These are phyloP conservation scores for Nosema bombycis DNA, from an alignment of 371 early-diverging fungal species.

Conservation along the genomic window DNA sequence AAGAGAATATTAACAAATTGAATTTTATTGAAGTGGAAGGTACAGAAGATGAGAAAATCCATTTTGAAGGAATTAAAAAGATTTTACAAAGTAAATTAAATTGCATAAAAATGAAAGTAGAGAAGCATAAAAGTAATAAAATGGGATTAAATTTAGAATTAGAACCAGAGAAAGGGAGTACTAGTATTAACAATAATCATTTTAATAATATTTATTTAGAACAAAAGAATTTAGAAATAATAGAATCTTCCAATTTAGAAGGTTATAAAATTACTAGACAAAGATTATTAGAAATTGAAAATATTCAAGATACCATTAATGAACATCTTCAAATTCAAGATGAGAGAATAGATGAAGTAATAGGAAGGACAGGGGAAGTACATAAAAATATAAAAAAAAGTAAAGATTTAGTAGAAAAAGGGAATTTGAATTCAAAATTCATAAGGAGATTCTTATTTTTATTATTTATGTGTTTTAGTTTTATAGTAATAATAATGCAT, in stretches of 20 bases:
- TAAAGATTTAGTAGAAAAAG: slow-evolving; percentile 31
- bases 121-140: slow-evolving; percentile 30
- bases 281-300: slow-evolving; percentile 56
- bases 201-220: slow-evolving; percentile 41
- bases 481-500: slow-evolving; percentile 56
- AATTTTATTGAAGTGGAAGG: slow-evolving; percentile 44
- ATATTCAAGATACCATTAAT: slow-evolving; percentile 55
- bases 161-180: slow-evolving; percentile 51
- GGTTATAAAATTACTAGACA: slow-evolving; percentile 43
- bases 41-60: slow-evolving; percentile 33
- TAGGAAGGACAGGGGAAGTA: slow-evolving; percentile 24
- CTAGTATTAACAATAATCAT: not conserved
- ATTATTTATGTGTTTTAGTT: slow-evolving; percentile 54
- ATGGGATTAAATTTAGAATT: slow-evolving; percentile 29
- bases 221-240: slow-evolving; percentile 54
- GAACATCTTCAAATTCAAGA: slow-evolving; percentile 56
- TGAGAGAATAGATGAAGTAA: slow-evolving; percentile 60
- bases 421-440: slow-evolving; percentile 36
- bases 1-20: slow-evolving; percentile 26
- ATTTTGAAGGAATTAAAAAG: slow-evolving; percentile 61
- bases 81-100: slow-evolving; percentile 43
- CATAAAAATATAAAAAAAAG: slow-evolving; percentile 33
- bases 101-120: slow-evolving; percentile 16
- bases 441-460: slow-evolving; percentile 50
- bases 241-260: slow-evolving; percentile 21